Base-by-base conservation (phyloP, 2,329 filamentous ascomycete genomes). In the Verticillium tricorpus region DNA sequence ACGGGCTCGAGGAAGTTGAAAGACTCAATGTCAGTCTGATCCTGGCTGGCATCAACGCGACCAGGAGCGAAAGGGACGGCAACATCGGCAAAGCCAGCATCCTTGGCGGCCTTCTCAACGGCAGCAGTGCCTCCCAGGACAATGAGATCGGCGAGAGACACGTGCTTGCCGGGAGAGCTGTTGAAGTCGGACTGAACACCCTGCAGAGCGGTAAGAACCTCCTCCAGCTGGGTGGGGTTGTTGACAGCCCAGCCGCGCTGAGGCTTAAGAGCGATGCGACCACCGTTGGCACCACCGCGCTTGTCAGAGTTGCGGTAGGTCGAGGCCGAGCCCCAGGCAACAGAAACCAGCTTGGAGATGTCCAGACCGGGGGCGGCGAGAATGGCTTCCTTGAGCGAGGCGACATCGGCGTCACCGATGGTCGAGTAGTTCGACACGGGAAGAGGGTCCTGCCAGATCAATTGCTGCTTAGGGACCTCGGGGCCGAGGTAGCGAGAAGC, bases 231-330 rank as follows among this genome's bases (percentile, higher is more conserved):
- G 1, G 80, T 68, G 32, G 89, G 89, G 80, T 91, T 90, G 83
- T 93, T 93, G 71, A 87, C 83, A 69, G 85, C 76, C 90, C 90
- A 93, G 74, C 85, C 79, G 68, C 86, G 86, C 77, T 90, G 87
- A 19, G 90, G 90, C 63, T 82, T 79, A 11, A 93, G 87, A 39
- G 89, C 87, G 69, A 93, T 91, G 68, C 90, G 90, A 17, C 85
- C 90, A 69, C 90, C 90, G 69, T 93, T 93, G 76, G 90, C 90
- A 71, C 90, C 90, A 68, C 90, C 90, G 66, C 90, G 90, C 85
- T 93, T 93, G 80, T 93, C 90, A 67, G 86, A 84, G 67, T 87
- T 85, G 64, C 89, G 88, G 86, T 89, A 91, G 31, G 87, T 88
- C 2, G 88, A 88, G 22, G 89, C 88, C 0, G 89, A 85, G 1